Conservation (phyloP, 1,284 basidiomycete species). For the Takashimella koratensis region DNA sequence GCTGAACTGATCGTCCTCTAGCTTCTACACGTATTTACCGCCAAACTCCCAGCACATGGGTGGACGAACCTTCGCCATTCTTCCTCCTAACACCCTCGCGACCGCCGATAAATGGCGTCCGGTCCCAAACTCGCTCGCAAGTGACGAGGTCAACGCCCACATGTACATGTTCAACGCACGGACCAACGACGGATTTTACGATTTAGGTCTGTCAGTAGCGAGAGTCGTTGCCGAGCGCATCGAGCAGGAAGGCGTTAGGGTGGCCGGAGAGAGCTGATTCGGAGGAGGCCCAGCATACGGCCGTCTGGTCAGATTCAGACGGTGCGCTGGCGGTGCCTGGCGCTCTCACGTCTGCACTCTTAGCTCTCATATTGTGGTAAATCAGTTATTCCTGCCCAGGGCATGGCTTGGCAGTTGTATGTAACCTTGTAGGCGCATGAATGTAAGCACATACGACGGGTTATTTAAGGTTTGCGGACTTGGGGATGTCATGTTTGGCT, state of each 20-base stretch:
- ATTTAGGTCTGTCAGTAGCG: slow-evolving; percentile 67
- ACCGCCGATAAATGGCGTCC: slow-evolving; percentile 59
- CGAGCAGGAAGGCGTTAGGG: slow-evolving; percentile 35
- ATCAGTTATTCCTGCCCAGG: no score
- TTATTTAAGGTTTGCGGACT: no score
- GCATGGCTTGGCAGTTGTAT: no score
- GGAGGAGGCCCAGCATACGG: no score
- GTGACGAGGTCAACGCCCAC: slow-evolving; percentile 82
- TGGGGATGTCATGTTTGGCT: no score
- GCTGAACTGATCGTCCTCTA: slow-evolving; percentile 38
- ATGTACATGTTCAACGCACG: slow-evolving; percentile 79
- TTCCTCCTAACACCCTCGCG: slow-evolving; percentile 60
- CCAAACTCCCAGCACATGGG: slow-evolving; percentile 56
- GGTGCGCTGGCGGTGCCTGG: no score
- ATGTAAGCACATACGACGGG: no score
- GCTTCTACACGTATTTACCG: slow-evolving; percentile 73
- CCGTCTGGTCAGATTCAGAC: no score
- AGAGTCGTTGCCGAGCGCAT: slow-evolving; percentile 36
- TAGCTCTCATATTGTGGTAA: no score
- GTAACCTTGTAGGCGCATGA: no score
- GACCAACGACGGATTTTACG: slow-evolving; percentile 87
- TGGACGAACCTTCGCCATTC: slow-evolving; percentile 68
- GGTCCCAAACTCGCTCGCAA: slow-evolving; percentile 62
- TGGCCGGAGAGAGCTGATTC: background rate
- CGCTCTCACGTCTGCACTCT: no score